Evolutionary conservation across 1,284 basidiomycete genomes (phyloP), one percentile per base, ranked within the genome.

Genomic region (Ceratobasidium theobromae): DNA sequence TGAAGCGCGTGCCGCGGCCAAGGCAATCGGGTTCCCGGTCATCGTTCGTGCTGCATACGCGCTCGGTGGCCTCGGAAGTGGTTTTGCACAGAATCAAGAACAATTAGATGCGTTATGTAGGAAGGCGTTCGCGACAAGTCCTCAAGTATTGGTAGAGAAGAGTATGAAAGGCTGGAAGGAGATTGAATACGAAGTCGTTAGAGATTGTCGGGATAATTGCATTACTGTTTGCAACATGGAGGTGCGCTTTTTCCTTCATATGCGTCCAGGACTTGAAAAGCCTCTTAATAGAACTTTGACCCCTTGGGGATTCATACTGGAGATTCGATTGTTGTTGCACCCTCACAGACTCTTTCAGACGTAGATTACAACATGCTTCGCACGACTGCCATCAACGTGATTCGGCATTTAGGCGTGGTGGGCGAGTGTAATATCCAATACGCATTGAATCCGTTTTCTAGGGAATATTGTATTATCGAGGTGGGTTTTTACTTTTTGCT

Each of bases 141-240:
- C 96, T 53, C 96, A 99, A 79, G 95, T 99, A 1, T 82, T 99
- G 27, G 93, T 99, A 25, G 96, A 99, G 82, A 96, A 88, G 83
- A 95, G 92, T 75, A 98, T 99, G 95, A 98, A 98, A 80, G 96
- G 96, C 12, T 98, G 95, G 95, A 98, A 99, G 80, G 96, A 99
- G 81, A 94, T 98, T 72, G 96, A 99, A 79, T 99, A 99, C 74
- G 96, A 99, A 77, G 96, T 99, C 57, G 96, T 98, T n/a, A 85
- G 96, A 68, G 96, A 99, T 78, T 97, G 94, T 79, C 84, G 92
- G 71, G 91, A 98, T 77, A 97, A 97, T 77, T 98, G 95, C 75
- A 98, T 98, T 79, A 98, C 95, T 0, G 95, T 98, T 70, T 99
- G 97, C 79, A 99, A 99, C 81, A 98, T 99, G 96, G 95, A 98